Percentiles rank a stretch among this genome's conserved stretches.
phyloP scores from a whole-genome alignment of 352 stramenopile species.

The Albugo candida region DNA sequence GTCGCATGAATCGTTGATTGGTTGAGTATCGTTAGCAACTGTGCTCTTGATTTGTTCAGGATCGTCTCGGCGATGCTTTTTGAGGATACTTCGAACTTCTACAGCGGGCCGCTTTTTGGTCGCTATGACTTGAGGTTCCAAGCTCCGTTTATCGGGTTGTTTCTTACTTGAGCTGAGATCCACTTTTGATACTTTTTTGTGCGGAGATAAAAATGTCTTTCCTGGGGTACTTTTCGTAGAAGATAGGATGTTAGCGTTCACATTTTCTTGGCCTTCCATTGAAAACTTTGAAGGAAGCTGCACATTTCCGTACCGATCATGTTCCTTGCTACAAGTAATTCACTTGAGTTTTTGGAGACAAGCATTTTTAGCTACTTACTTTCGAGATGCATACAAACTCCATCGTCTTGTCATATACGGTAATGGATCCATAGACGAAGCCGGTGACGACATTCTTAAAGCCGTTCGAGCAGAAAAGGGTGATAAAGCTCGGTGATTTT shows the following conservation, averaged over 20 bases:
- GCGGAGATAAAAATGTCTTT: background rate
- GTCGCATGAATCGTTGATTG: too few species aligned
- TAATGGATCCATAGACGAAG: conserved; percentile 10
- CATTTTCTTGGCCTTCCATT: background rate
- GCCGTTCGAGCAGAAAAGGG: background rate
- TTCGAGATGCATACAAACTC: conserved; percentile 26
- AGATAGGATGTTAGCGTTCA: too few species aligned
- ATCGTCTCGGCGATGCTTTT: too few species aligned
- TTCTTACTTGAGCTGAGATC: background rate
- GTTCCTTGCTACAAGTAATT: too few species aligned
- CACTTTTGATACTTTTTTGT: background rate
- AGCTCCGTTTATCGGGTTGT: too few species aligned
- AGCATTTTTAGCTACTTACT: background rate
- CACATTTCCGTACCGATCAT: too few species aligned
- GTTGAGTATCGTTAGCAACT: too few species aligned
- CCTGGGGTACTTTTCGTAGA: background rate
- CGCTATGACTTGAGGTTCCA: too few species aligned
- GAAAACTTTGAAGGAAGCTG: background rate
- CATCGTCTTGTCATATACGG: conserved; percentile 26
- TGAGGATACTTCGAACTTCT: too few species aligned
- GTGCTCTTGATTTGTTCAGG: too few species aligned
- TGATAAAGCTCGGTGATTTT: background rate
- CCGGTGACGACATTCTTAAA: conserved; percentile 16
- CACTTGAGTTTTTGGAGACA: background rate
- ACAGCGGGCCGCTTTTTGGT: too few species aligned